These are phyloP conservation scores for Chloropicon primus DNA, from an alignment of 139 green algal genomes.

Conservation along the genomic window DNA sequence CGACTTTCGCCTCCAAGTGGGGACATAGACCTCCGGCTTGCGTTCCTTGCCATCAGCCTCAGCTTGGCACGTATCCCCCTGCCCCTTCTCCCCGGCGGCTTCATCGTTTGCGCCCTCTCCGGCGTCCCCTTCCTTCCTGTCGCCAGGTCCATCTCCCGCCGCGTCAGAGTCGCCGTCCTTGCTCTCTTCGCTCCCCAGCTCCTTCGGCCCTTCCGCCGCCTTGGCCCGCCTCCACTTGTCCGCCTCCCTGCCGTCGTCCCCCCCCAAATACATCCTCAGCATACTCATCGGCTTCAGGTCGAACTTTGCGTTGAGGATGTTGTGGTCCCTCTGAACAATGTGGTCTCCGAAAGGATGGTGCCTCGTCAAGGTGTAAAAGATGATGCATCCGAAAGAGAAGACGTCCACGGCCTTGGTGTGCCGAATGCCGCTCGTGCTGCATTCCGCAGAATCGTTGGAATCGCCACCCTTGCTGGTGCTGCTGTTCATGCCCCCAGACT, in stretches of 20 bases:
- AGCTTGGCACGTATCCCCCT: not conserved
- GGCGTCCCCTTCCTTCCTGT: too few species aligned
- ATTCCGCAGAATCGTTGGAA: not conserved
- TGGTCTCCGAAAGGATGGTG: slow-evolving; percentile 76
- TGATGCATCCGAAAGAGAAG: slow-evolving; percentile 82
- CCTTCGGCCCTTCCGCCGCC: too few species aligned
- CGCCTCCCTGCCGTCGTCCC: not conserved
- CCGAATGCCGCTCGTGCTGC: slow-evolving; percentile 2
- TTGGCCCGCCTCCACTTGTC: not conserved
- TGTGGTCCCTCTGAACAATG: slow-evolving; percentile 68
- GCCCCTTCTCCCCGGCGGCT: too few species aligned
- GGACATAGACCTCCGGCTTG: not conserved
- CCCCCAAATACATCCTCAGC: not conserved
- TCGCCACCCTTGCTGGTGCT: too few species aligned
- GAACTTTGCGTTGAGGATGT: slow-evolving; percentile 49
- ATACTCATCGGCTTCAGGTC: not conserved
- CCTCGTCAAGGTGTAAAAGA: slow-evolving; percentile 73
- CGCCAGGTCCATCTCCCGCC: too few species aligned
- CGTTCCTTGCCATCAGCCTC: not conserved
- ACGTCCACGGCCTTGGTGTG: slow-evolving; percentile 78
- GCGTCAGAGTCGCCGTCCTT: too few species aligned
- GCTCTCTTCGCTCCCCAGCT: too few species aligned
- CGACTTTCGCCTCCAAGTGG: not conserved
- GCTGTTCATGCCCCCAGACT: too few species aligned
- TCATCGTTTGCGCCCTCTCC: too few species aligned